A percentile compares a stretch with the other conserved stretches of the same genome.
Conservation (phyloP, 1,139 yeast species). For the Yamadazyma sp. region DNA sequence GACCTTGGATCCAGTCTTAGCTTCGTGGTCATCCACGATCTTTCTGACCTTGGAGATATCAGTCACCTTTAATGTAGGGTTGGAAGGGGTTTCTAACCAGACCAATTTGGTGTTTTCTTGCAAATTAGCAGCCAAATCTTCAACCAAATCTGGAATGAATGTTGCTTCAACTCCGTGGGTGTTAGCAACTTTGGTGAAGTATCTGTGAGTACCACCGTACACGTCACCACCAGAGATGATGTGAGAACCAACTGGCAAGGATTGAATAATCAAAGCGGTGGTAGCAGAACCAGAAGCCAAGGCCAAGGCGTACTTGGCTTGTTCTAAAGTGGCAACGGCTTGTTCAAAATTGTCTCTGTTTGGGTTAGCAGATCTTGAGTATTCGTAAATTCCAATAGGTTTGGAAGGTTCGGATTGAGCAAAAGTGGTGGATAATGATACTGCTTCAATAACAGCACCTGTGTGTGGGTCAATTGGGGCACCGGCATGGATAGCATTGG, state of each 20-base stretch:
- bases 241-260: constrained; percentile 71
- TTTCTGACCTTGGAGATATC: constrained; percentile 63
- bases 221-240: constrained; percentile 84
- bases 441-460: constrained; percentile 87
- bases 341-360: constrained; percentile 81
- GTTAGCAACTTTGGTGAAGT: constrained; percentile 82
- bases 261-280: constrained; percentile 75
- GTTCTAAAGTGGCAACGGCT: constrained; percentile 79
- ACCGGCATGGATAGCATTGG: constrained; percentile 85
- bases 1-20: constrained; percentile 47
- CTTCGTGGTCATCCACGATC: constrained; percentile 49
- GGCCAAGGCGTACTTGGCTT: constrained; percentile 76
- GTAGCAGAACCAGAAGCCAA: constrained; percentile 86
- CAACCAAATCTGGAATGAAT: constrained; percentile 64
- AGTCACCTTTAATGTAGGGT: constrained; percentile 79
- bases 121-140: constrained; percentile 57
- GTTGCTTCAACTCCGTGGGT: constrained; percentile 74
- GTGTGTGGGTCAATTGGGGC: constrained; percentile 70
- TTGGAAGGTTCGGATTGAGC: constrained; percentile 76
- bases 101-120: constrained; percentile 68
- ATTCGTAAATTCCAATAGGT: constrained; percentile 80
- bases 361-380: constrained; percentile 86
- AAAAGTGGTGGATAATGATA: constrained; percentile 82
- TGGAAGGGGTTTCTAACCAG: constrained; percentile 89
- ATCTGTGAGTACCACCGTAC: constrained; percentile 92